Evolutionary conservation across 2,329 filamentous ascomycete species (phyloP).

Genomic region (Pseudofabraea citricarpa): DNA sequence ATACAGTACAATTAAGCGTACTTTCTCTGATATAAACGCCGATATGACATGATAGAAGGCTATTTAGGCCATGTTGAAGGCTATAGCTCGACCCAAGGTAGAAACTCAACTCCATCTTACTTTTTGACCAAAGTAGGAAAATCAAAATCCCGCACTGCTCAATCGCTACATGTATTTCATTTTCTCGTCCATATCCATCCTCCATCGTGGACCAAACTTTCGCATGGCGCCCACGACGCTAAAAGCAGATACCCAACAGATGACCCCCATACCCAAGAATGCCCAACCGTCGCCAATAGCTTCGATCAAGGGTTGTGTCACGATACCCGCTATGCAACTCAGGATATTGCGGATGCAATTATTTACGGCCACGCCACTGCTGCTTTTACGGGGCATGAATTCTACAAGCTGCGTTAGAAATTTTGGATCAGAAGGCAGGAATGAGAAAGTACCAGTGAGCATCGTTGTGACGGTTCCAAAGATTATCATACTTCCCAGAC

Average conservation of each 20-base stretch:
- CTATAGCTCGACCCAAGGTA: too few species aligned
- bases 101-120: too few species aligned
- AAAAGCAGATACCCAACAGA: slow-evolving; percentile 53
- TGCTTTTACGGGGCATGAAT: slow-evolving; percentile 69
- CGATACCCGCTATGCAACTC: slow-evolving; percentile 64
- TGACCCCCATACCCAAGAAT: slow-evolving; percentile 56
- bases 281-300: slow-evolving; percentile 74
- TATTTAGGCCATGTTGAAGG: too few species aligned
- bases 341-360: slow-evolving; percentile 80
- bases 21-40: too few species aligned
- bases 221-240: slow-evolving; percentile 56
- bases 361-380: slow-evolving; percentile 72
- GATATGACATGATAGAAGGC: too few species aligned
- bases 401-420: too few species aligned
- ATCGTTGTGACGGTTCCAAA: slow-evolving; percentile 57
- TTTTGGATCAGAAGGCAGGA: too few species aligned
- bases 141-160: too few species aligned
- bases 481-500: slow-evolving; percentile 69
- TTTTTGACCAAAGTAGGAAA: too few species aligned
- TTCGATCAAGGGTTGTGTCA: slow-evolving; percentile 65
- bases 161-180: slow-evolving; percentile 12
- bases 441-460: slow-evolving; percentile 50
- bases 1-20: too few species aligned
- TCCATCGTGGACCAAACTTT: slow-evolving; percentile 58
- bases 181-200: slow-evolving; percentile 51